Base-by-base conservation (phyloP, 192 early-diverging fungal genomes). In the Linnemannia zychae region DNA sequence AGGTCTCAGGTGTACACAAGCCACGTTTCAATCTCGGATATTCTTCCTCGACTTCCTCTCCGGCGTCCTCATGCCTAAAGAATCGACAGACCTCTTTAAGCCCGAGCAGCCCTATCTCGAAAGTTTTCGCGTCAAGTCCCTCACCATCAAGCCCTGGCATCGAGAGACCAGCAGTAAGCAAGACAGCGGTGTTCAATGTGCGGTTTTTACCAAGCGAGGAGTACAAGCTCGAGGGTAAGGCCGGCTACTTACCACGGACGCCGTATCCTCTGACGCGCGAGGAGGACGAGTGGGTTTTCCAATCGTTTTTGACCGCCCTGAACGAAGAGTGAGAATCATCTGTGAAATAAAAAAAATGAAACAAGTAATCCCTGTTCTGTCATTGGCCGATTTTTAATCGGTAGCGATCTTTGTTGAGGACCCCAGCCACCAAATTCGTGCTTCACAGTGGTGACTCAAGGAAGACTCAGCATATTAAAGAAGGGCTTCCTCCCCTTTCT, bases 191-290 rank as follows among this genome's bases (percentile, higher is more conserved):
- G 12, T 63, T 31, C 28, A 70, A 22, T 22, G 74, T 76, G 3
- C 80, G 72, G 34, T 82, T 76, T 40, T 34, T 50, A 7, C 57
- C 74, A 63, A 20, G 80, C 71, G 76, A 49, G 48, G n/a, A 75
- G 40, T 52, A 74, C 2, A 57, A 75, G 1, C 50, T 49, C 7
- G 67, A 71, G 9, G 18, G 49, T 31, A 84, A 79, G 52, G n/a
- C 76, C 38, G 24, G 36, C 16, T 71, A 13, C 49, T 53, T 84
- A 12, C 82, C 82, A 18, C 33, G 76, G 28, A 84, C 82, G 36
- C 82, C 82, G 0, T 84, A 79, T 34, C 77, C 77, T 5, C 57
- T 78, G 76, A 74, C 57, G 17, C 36, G 72, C 7, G 65, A 78
- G 17, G 67, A 84, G 20, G 47, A 69, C 18, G 70, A 78, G n/a